phyloP scores from a whole-genome alignment of 2,329 filamentous ascomycete species.

The Macrophomina pseudophaseolina region DNA sequence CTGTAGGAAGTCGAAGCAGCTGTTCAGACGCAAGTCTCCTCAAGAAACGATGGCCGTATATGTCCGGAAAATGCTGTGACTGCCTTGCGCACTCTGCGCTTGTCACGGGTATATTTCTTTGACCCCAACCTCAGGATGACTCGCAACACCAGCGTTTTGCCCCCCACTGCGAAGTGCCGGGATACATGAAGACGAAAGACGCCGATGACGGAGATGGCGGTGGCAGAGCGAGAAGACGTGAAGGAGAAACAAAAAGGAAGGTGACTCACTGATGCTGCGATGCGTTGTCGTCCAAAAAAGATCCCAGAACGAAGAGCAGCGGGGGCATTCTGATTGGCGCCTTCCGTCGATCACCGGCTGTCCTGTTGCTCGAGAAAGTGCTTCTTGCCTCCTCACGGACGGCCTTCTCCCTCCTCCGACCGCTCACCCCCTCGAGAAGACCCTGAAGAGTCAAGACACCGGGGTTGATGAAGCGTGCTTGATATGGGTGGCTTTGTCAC shows the following conservation, averaged over 20 bases:
- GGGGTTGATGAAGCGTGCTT: not conserved
- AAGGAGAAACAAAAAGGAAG: not conserved
- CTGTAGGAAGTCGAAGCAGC: too few species aligned
- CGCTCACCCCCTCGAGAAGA: not conserved
- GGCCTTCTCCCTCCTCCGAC: not conserved
- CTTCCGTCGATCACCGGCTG: too few species aligned
- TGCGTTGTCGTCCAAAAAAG: not conserved
- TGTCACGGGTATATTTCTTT: not conserved
- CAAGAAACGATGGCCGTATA: too few species aligned
- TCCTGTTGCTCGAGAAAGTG: too few species aligned
- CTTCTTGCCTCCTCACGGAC: not conserved
- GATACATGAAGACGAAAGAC: not conserved
- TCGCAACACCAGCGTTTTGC: not conserved
- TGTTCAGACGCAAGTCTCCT: too few species aligned
- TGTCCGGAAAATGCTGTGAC: too few species aligned
- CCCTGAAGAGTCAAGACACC: not conserved
- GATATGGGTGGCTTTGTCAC: not conserved
- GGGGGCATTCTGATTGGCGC: too few species aligned
- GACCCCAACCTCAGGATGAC: not conserved
- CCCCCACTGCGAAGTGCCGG: not conserved
- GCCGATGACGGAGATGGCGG: not conserved
- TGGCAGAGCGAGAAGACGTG: not conserved
- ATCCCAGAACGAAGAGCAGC: too few species aligned
- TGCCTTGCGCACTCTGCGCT: too few species aligned
- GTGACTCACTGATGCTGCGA: constrained; percentile 2